Evolutionary conservation across 164 flowering plant species (phyloP), one percentile per base, ranked within the genome.

Genomic region (Magnolia kwangsiensis): DNA sequence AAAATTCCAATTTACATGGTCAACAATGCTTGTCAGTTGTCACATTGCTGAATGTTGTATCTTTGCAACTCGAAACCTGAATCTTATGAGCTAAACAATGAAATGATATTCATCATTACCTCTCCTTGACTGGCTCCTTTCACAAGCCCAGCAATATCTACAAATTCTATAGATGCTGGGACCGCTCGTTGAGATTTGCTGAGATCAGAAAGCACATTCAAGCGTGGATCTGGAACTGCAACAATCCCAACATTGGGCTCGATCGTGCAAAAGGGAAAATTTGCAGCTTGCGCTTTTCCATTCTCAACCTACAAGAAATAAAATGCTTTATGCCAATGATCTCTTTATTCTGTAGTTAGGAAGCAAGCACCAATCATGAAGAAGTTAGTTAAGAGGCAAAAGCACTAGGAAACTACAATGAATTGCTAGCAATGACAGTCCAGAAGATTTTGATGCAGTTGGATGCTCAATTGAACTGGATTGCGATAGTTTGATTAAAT

Each of bases 51-150:
- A 7, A 37, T 3, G 45, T 37, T 37, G 45, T 37, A 37, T 3
- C 45, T 37, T 37, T 37, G 29, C 50, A 68, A 45, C n/a, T 9
- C 37, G n/a, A 24, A 10, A 23, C 24, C 67, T 13, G 19, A 20
- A 64, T 64, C 21, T n/a, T 19, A 64, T 13, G 24, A 13, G 9
- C 67, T n/a, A 64, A n/a, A 21, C 19, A 61, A 76, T 20, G 29
- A 51, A 23, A 68, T 19, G 37, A 10, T 50, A 75, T 24, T 29
- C 23, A 4, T 19, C 67, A 58, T 83, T 70, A 96, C 99, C 98
- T 96, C 99, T 70, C 99, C 99, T 80, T 91, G 97, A 82, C 98
- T 96, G 77, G 99, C 99, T 76, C 99, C 99, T 81, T 94, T 96
- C 8, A 96, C 99, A 81, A 94, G 96, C 63, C 99, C 98, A 80